Evolutionary conservation across 2,329 filamentous ascomycete species (phyloP), one percentile per base, ranked within the genome.

Genomic region (Raffaelea deltoideospora): DNA sequence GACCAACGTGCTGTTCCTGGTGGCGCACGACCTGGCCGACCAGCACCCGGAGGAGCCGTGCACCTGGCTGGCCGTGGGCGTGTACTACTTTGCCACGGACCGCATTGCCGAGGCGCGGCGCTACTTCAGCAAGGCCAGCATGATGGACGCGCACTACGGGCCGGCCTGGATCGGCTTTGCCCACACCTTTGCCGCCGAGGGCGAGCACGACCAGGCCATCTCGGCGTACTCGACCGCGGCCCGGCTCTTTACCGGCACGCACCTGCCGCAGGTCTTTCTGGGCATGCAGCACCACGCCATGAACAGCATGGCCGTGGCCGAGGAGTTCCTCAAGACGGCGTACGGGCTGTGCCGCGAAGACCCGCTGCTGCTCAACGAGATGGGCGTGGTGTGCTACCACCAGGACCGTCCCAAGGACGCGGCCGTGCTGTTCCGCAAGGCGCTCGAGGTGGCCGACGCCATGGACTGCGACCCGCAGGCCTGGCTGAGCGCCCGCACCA

Each of bases 151-250:
- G 7, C 88, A 96, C 59, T 98, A 94, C 49, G 88, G 88, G 0
- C 84, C 90, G 1, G 90, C 90, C 3, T 98, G 90, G 90, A 96
- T 98, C 45, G 90, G 92, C 2, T 98, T 98, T 52, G 90, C 90
- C 1, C 92, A 98, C 55, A 98, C 90, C 0, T 98, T 98, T 54
- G 90, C 90, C 1, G 87, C 86, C 10, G 90, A 98, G 55, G 90
- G 90, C 36, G 90, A 98, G 57, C 87, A 96, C 55, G 90, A 98
- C 54, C 90, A 98, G 59, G 90, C 90, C 33, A 95, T 98, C 44
- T 92, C 87, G 9, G 90, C 92, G 0, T 98, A 98, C 60, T 93
- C 84, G 22, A 98, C 90, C 1, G 90, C 90, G 1, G 88, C 88
- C 2, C 72, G 90, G 28, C 63, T 98, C 0, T 98, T 98, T 58